A percentile compares a stretch with the other conserved stretches of the same genome.
Conservation (phyloP, 208 protist species). For the Kentomonas sorsogonicus region DNA sequence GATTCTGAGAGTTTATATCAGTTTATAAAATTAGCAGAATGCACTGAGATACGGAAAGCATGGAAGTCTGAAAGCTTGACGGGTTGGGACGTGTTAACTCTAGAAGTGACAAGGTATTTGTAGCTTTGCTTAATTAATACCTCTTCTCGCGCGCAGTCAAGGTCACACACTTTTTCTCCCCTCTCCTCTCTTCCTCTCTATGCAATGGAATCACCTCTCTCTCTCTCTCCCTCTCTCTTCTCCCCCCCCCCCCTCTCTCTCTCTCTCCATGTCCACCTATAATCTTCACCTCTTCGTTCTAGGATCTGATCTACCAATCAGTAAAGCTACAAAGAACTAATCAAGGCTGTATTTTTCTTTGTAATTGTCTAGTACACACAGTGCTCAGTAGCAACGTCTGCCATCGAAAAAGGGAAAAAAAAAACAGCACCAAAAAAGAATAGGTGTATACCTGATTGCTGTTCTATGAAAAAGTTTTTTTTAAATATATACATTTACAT, state of each 20-base stretch:
- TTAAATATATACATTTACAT: conserved; percentile 1
- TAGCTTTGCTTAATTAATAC: too few species aligned
- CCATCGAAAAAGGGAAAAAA: background rate
- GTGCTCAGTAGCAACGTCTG: background rate
- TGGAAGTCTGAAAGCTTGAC: too few species aligned
- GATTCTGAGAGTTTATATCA: too few species aligned
- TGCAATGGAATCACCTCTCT: too few species aligned
- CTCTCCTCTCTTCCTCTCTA: too few species aligned
- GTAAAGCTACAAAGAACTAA: background rate
- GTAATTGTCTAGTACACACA: background rate
- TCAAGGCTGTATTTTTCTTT: background rate
- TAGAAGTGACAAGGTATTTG: too few species aligned
- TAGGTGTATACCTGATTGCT: background rate
- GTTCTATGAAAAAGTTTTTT: background rate
- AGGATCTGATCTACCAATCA: background rate
- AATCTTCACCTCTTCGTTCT: background rate
- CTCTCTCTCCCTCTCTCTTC: background rate
- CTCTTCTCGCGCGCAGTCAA: too few species aligned
- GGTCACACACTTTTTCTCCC: too few species aligned
- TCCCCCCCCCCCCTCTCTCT: background rate
- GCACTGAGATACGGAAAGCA: too few species aligned
- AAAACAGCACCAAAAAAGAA: background rate
- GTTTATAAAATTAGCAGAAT: too few species aligned
- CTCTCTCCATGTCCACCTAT: background rate
- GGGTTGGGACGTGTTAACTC: too few species aligned